A percentile compares a stretch with the other conserved stretches of the same genome.
These are phyloP conservation scores for Solanum chaucha DNA, from an alignment of 257 asterid genomes.

Conservation along the genomic window DNA sequence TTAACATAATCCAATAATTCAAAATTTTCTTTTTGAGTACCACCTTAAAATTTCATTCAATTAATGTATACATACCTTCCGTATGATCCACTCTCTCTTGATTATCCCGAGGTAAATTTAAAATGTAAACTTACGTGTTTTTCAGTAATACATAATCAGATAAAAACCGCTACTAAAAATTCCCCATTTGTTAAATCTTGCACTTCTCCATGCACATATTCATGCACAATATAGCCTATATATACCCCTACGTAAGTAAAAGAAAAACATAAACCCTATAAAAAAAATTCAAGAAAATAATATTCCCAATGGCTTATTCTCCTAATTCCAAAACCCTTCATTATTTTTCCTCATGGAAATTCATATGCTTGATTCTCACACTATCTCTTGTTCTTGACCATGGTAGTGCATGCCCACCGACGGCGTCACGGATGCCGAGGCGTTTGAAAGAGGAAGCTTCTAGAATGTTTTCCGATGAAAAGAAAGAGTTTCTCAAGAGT, in stretches of 20 bases:
- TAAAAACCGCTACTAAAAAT: background rate
- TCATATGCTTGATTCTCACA: background rate
- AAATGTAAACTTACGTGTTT: no score
- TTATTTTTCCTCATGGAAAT: background rate
- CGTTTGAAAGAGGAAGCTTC: background rate
- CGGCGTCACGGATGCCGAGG: background rate
- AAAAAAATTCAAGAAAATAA: background rate
- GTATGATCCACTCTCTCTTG: background rate
- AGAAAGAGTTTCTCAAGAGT: background rate
- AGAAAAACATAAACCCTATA: background rate
- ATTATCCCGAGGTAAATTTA: no score
- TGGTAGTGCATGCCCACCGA: background rate
- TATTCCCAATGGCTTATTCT: background rate
- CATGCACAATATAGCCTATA: background rate
- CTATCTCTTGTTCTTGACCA: background rate
- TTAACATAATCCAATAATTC: background rate
- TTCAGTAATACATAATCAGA: background rate
- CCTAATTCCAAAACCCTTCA: background rate
- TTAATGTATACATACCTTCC: background rate
- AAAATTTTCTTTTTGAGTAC: background rate
- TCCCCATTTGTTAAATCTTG: background rate
- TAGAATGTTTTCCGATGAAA: background rate
- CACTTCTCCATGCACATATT: background rate
- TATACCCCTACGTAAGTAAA: background rate
- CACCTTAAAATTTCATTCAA: background rate